Conservation (phyloP, 2,329 filamentous ascomycete species). For the Mycogone perniciosa region DNA sequence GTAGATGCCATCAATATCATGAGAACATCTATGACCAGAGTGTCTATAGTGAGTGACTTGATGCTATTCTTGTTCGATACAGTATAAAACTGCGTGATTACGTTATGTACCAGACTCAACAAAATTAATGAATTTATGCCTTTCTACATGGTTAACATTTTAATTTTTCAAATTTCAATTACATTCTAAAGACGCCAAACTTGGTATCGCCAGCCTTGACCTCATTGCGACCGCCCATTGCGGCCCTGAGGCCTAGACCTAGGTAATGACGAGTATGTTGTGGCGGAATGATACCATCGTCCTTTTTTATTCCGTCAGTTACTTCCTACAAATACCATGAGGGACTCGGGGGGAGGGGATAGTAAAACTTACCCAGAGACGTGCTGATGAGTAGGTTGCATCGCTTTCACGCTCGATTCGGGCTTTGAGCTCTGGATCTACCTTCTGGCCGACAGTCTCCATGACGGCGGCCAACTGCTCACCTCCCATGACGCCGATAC, state of each 20-base stretch:
- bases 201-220: conserved; percentile 56
- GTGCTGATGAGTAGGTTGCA: conserved; percentile 78
- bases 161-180: conserved; percentile 19
- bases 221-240: conserved; percentile 61
- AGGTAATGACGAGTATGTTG: conserved; percentile 68
- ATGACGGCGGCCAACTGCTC: conserved; percentile 91
- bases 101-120: no score
- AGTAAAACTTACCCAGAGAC: conserved; percentile 65
- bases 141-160: no score
- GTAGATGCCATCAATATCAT: conserved; percentile 17
- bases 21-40: no score
- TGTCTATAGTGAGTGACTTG: no score
- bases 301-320: conserved; percentile 33
- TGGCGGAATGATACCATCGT: conserved; percentile 75
- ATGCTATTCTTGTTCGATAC: no score
- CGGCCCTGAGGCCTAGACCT: conserved; percentile 64
- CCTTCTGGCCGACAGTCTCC: conserved; percentile 82
- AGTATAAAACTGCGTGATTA: no score
- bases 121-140: no score
- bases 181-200: conserved; percentile 84
- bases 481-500: conserved; percentile 90
- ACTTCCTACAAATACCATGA: not conserved
- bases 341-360: not conserved
- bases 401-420: conserved; percentile 89
- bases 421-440: conserved; percentile 71